A percentile compares a stretch with the other conserved stretches of the same genome.
phyloP scores from a whole-genome alignment of 805 yeast genomes.

The Candida rishiriensis region DNA sequence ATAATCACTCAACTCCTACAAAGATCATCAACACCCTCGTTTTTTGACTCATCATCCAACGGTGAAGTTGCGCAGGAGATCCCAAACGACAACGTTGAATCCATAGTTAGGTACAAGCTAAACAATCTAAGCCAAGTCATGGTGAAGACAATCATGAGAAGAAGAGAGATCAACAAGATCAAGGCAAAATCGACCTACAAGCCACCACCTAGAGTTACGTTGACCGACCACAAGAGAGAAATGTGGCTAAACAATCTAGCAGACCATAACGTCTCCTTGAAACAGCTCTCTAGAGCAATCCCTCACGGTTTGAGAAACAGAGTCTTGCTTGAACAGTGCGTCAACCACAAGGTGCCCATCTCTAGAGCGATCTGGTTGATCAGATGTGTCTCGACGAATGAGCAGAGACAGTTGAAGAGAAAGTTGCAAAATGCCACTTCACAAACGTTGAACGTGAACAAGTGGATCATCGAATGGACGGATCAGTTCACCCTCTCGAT shows the following conservation, averaged over 20 bases:
- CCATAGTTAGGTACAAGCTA: constrained; percentile 20
- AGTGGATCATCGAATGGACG: constrained; percentile 88
- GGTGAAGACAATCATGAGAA: constrained; percentile 42
- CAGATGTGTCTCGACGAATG: constrained; percentile 80
- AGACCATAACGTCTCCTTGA: constrained; percentile 58
- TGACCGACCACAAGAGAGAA: constrained; percentile 82
- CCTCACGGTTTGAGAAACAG: constrained; percentile 88
- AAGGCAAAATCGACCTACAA: constrained; percentile 52
- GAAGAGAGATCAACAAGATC: constrained; percentile 42
- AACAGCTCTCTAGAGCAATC: constrained; percentile 65
- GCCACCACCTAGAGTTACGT: constrained; percentile 85
- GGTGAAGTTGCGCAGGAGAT: no score
- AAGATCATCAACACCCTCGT: constrained; percentile 22
- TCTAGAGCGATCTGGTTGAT: constrained; percentile 89
- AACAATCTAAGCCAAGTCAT: constrained; percentile 46
- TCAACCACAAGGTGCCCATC: constrained; percentile 63
- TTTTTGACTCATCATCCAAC: no score
- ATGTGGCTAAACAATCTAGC: constrained; percentile 83
- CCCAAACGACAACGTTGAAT: no score
- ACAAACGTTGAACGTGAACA: constrained; percentile 38
- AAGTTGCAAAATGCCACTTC: constrained; percentile 28
- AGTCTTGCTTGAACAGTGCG: constrained; percentile 67
- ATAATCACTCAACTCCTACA: constrained; percentile 37
- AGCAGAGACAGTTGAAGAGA: constrained; percentile 53
- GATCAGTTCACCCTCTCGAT: constrained; percentile 66